Evolutionary conservation across 192 early-diverging fungal genomes (phyloP).

Genomic region (Globomyces pollinis-pini): DNA sequence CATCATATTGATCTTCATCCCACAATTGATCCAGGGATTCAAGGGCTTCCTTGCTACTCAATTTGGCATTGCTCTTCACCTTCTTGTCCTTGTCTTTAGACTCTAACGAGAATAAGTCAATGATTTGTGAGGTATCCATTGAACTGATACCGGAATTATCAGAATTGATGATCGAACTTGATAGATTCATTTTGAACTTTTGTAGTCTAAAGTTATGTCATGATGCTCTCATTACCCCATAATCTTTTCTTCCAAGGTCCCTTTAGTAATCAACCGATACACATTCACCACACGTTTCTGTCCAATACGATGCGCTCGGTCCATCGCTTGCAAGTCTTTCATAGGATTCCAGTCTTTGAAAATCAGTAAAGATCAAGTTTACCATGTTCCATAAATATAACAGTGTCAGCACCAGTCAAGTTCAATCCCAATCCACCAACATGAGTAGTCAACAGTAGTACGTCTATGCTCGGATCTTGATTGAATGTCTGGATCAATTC

Average conservation of each 20-base stretch:
- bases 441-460: constrained; percentile 88
- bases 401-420: constrained; percentile 97
- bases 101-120: constrained; percentile 86
- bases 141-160: constrained; percentile 88
- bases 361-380: no score
- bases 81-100: constrained; percentile 35
- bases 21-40: constrained; percentile 77
- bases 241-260: constrained; percentile 99
- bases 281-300: constrained; percentile 97
- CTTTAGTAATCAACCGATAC: constrained; percentile 91
- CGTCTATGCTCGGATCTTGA: constrained; percentile 90
- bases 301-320: constrained; percentile 95
- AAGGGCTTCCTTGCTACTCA: constrained; percentile 57
- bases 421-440: constrained; percentile 97
- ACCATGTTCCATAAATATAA: constrained; percentile 98
- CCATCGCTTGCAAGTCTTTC: constrained; percentile 99
- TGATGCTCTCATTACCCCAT: constrained; percentile 92
- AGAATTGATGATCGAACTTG: constrained; percentile 89
- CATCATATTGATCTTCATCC: constrained; percentile 70
- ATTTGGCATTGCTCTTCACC: constrained; percentile 45
- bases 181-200: constrained; percentile 97
- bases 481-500: constrained; percentile 93
- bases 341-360: constrained; percentile 99
- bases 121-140: constrained; percentile 94
- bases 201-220: constrained; percentile 55